Percentiles rank a stretch among this genome's conserved stretches.
Conservation (phyloP, 352 stramenopile species). For the Globisporangium rhizosaccharum region DNA sequence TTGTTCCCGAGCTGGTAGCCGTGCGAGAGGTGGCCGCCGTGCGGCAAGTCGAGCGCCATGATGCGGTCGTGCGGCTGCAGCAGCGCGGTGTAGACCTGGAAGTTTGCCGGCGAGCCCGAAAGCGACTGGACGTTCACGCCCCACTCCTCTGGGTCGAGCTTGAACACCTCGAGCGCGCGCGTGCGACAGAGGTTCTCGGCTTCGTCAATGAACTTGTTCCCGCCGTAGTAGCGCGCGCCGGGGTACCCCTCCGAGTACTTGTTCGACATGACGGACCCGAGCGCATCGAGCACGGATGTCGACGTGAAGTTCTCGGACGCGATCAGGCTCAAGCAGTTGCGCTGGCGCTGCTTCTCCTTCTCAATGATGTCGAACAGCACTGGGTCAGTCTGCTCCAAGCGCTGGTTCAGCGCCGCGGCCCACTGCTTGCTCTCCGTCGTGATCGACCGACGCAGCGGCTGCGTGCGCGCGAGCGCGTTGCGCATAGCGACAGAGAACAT, state of each 20-base stretch:
- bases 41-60: constrained; percentile 97
- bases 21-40: constrained; percentile 98
- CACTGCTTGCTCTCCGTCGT: constrained; percentile 62
- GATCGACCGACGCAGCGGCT: constrained; percentile 31
- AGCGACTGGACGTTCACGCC: constrained; percentile 97
- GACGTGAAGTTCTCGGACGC: constrained; percentile 99
- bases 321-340: constrained; percentile 98
- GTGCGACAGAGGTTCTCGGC: constrained; percentile 97
- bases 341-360: constrained; percentile 97
- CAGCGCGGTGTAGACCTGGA: constrained; percentile 98
- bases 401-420: constrained; percentile 85
- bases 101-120: constrained; percentile 98
- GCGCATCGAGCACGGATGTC: constrained; percentile 94
- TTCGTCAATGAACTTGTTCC: constrained; percentile 99
- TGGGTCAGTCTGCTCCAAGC: constrained; percentile 88
- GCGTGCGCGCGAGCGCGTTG: constrained; percentile 7
- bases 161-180: constrained; percentile 95
- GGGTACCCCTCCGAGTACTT: constrained; percentile 99
- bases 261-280: constrained; percentile 99
- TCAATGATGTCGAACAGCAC: constrained; percentile 94
- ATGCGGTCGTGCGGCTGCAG: constrained; percentile 98
- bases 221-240: constrained; percentile 93
- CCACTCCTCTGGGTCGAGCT: constrained; percentile 94
- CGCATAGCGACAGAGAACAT: constrained; percentile 22
- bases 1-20: constrained; percentile 98